phyloP scores from a whole-genome alignment of 1,139 yeast genomes.

The Pichia cactophila region DNA sequence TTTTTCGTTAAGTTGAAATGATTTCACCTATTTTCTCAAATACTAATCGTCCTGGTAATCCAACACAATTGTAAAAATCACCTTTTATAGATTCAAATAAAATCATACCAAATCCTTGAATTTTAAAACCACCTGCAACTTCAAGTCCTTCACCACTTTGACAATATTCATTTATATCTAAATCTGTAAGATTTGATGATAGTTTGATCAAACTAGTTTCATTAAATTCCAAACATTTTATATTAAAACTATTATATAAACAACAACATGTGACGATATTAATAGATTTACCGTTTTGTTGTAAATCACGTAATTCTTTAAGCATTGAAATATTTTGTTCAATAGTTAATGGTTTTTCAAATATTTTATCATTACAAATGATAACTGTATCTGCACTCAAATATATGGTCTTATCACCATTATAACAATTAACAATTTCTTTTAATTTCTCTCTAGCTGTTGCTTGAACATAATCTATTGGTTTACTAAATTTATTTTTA shows the following conservation, averaged over 20 bases:
- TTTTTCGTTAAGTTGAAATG: background rate
- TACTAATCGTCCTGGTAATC: constrained; percentile 65
- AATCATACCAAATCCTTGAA: constrained; percentile 66
- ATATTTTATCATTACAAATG: constrained; percentile 49
- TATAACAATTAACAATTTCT: constrained; percentile 38
- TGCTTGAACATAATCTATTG: constrained; percentile 52
- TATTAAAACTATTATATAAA: background rate
- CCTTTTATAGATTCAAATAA: constrained; percentile 62
- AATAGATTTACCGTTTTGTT: constrained; percentile 30
- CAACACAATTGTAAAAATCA: constrained; percentile 84
- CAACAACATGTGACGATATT: constrained; percentile 24
- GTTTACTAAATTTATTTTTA: constrained; percentile 36
- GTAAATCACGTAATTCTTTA: constrained; percentile 36
- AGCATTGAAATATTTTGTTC: constrained; percentile 45
- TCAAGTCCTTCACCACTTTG: constrained; percentile 63
- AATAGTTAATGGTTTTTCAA: constrained; percentile 67
- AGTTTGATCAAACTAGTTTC: constrained; percentile 45
- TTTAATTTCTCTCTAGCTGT: constrained; percentile 64
- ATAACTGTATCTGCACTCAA: constrained; percentile 79
- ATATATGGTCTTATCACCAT: constrained; percentile 22
- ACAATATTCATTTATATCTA: constrained; percentile 53
- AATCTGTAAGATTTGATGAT: constrained; percentile 42
- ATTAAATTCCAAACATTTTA: constrained; percentile 13
- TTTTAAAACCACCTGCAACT: constrained; percentile 92
- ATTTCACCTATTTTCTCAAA: constrained; percentile 27